phyloP scores from a whole-genome alignment of 2,329 filamentous ascomycete genomes.

The Nigrospora oryzae region DNA sequence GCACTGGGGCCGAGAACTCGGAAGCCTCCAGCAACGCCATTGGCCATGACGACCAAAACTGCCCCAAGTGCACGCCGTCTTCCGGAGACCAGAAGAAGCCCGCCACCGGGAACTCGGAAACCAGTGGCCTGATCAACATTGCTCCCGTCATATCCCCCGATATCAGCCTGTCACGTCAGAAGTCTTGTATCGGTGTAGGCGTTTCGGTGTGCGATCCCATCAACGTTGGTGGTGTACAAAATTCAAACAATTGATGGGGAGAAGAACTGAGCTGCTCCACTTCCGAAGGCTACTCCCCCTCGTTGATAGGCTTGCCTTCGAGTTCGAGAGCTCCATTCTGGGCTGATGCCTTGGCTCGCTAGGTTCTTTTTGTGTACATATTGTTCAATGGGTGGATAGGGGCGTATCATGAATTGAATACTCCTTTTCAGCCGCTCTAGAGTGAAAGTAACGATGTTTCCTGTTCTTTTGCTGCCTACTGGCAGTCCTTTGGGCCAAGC shows the following conservation, averaged over 20 bases:
- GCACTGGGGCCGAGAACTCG: background rate
- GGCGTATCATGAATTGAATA: too few species aligned
- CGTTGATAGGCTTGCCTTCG: too few species aligned
- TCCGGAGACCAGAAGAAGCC: background rate
- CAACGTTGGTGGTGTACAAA: constrained; percentile 9
- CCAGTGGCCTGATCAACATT: constrained; percentile 8
- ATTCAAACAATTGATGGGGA: constrained; percentile 2
- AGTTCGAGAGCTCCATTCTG: too few species aligned
- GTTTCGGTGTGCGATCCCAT: constrained; percentile 15
- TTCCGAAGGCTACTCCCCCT: background rate
- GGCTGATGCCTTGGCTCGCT: too few species aligned
- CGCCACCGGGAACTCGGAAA: background rate
- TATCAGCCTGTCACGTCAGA: constrained; percentile 8
- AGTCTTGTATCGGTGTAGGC: constrained; percentile 12
- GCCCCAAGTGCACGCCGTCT: too few species aligned
- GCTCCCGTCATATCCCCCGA: constrained; percentile 7
- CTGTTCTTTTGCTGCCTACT: too few species aligned
- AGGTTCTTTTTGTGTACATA: too few species aligned
- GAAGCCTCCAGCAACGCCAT: background rate
- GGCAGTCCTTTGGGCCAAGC: too few species aligned
- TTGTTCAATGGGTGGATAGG: too few species aligned
- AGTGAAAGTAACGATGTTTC: too few species aligned
- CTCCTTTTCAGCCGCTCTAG: too few species aligned
- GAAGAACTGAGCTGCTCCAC: background rate
- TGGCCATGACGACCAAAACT: too few species aligned